Percentiles rank a stretch among this genome's conserved stretches.
Evolutionary conservation across 768 basidiomycete genomes (phyloP).

Genomic region (Mycena chlorophos): DNA sequence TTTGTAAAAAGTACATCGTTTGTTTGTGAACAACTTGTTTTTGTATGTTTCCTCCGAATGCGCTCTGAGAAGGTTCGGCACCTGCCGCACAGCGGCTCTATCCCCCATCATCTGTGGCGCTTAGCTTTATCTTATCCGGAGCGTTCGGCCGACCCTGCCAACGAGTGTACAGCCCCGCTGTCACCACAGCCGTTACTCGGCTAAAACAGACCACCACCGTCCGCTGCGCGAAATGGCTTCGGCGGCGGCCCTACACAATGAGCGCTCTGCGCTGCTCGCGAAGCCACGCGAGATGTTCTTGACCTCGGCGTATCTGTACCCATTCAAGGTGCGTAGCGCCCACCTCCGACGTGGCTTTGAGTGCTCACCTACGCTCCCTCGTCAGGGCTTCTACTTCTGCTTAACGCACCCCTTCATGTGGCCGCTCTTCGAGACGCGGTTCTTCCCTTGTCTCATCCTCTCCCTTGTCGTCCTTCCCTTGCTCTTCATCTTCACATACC

Average conservation of each 20-base stretch:
- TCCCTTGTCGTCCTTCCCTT: slow-evolving; percentile 29
- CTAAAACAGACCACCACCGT: neutral
- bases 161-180: too few species aligned
- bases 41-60: too few species aligned
- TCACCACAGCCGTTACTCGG: neutral
- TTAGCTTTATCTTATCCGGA: too few species aligned
- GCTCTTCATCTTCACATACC: slow-evolving; percentile 47
- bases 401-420: slow-evolving; percentile 15
- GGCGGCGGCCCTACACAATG: neutral
- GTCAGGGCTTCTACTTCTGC: slow-evolving; percentile 19
- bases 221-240: neutral
- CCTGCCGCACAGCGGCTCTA: too few species aligned
- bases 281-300: neutral
- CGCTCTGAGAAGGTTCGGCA: too few species aligned
- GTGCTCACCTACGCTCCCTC: too few species aligned
- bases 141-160: too few species aligned
- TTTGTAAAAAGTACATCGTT: too few species aligned
- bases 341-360: too few species aligned
- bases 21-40: too few species aligned
- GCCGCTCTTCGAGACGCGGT: slow-evolving; percentile 15
- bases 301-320: neutral
- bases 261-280: neutral
- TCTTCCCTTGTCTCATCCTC: slow-evolving; percentile 20
- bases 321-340: neutral
- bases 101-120: too few species aligned